Evolutionary conservation across 352 stramenopile genomes (phyloP).

Genomic region (Globisporangium spiculum): DNA sequence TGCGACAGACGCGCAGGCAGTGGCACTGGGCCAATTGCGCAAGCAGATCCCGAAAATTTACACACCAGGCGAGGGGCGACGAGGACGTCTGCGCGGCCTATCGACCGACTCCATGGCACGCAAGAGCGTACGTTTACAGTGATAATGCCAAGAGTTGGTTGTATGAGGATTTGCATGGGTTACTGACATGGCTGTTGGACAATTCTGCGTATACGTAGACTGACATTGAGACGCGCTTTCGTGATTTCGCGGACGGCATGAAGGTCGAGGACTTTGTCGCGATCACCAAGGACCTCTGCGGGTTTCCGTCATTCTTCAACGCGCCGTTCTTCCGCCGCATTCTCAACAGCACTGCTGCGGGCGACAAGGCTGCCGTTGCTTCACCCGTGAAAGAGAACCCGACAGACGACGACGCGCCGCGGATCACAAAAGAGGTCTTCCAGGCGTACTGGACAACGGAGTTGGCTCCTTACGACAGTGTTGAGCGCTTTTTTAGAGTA

Average conservation of each 20-base stretch:
- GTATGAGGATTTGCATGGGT: background rate
- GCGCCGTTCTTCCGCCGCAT: slow-evolving; percentile 95
- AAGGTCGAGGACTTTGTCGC: slow-evolving; percentile 89
- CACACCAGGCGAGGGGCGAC: slow-evolving; percentile 55
- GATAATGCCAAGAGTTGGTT: background rate
- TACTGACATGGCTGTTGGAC: background rate
- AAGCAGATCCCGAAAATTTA: slow-evolving; percentile 73
- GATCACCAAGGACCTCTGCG: slow-evolving; percentile 97
- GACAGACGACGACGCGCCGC: slow-evolving; percentile 25
- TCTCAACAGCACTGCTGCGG: slow-evolving; percentile 16
- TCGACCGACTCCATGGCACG: slow-evolving; percentile 62
- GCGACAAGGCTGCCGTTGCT: slow-evolving; percentile 7
- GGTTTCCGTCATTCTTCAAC: slow-evolving; percentile 99
- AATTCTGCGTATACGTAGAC: slow-evolving; percentile 14
- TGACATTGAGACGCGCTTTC: slow-evolving; percentile 79
- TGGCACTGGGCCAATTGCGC: slow-evolving; percentile 9
- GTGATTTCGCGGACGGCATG: slow-evolving; percentile 79
- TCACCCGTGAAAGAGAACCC: slow-evolving; percentile 15
- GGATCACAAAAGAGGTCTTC: slow-evolving; percentile 89
- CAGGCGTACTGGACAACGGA: slow-evolving; percentile 93
- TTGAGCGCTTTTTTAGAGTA: slow-evolving; percentile 98
- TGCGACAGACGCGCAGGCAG: background rate
- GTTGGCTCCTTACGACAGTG: slow-evolving; percentile 94
- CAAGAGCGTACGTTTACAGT: slow-evolving; percentile 37
- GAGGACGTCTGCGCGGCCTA: slow-evolving; percentile 53